Conservation (phyloP, 2,329 filamentous ascomycete genomes). For the Uncinocarpus reesii region DNA sequence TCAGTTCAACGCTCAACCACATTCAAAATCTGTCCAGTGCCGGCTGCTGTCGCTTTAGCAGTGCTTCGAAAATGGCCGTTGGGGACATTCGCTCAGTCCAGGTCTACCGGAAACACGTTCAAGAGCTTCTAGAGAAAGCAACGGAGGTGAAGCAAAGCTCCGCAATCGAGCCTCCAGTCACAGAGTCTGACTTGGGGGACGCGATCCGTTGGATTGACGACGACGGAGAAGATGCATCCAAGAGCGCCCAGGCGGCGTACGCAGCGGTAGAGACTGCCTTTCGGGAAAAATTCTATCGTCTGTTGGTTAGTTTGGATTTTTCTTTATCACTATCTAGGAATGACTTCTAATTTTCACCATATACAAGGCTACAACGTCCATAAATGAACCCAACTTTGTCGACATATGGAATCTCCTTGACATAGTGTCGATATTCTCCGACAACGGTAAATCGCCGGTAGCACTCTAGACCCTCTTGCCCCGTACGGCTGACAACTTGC, state of each 20-base stretch:
- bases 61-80: conserved; percentile 24
- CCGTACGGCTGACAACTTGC: not conserved
- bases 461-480: not conserved
- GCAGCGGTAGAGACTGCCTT: conserved; percentile 74
- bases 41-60: not conserved
- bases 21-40: not conserved
- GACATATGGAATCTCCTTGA: conserved; percentile 90
- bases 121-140: conserved; percentile 50
- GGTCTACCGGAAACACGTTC: conserved; percentile 46
- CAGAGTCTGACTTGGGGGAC: conserved; percentile 50
- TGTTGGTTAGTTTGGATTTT: conserved; percentile 53
- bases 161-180: conserved; percentile 63
- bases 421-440: conserved; percentile 76
- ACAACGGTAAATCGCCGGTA: conserved; percentile 53
- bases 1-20: not conserved
- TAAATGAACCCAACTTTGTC: conserved; percentile 68
- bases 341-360: conserved; percentile 4
- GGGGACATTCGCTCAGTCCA: conserved; percentile 27
- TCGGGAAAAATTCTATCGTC: conserved; percentile 65
- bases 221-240: conserved; percentile 18
- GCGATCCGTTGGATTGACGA: conserved; percentile 37
- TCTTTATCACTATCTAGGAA: not conserved
- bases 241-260: conserved; percentile 45
- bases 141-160: conserved; percentile 48
- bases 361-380: conserved; percentile 57